A percentile compares a stretch with the other conserved stretches of the same genome.
Evolutionary conservation across 163 green algal genomes (phyloP).

Genomic region (Scenedesmus sp.): DNA sequence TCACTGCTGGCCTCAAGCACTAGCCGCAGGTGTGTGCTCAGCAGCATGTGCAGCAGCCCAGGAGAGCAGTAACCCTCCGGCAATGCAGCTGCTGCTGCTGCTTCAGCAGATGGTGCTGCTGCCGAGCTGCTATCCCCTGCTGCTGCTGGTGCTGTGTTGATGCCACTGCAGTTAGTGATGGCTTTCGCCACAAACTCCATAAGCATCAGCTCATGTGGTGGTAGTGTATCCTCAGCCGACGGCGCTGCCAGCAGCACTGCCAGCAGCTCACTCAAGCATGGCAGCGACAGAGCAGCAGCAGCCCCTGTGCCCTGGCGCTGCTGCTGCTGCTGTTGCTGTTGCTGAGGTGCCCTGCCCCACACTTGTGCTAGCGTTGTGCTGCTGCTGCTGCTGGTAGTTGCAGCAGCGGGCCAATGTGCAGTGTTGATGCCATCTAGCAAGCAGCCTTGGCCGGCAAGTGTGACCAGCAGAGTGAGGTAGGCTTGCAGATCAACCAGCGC

Average conservation of each 20-base stretch:
- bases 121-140: not conserved
- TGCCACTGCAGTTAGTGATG: not conserved
- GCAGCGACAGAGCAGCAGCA: not conserved
- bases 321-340: constrained; percentile 2
- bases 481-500: constrained; percentile 16
- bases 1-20: constrained; percentile 32
- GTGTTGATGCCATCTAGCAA: constrained; percentile 32
- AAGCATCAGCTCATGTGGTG: constrained; percentile 8
- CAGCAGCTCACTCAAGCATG: constrained; percentile 25
- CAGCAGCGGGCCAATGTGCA: constrained; percentile 1
- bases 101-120: not conserved
- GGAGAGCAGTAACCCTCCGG: constrained; percentile 14
- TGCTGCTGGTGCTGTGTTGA: not conserved
- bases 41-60: constrained; percentile 47
- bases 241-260: constrained; percentile 4
- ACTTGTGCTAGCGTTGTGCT: not conserved
- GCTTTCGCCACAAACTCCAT: constrained; percentile 3
- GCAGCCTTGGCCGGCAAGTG: constrained; percentile 14
- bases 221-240: constrained; percentile 26
- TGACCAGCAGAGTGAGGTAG: constrained; percentile 9
- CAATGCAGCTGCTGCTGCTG: not conserved
- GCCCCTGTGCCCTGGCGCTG: not conserved
- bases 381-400: constrained; percentile 5
- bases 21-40: constrained; percentile 39
- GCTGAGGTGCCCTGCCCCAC: not conserved